Evolutionary conservation across 352 stramenopile species (phyloP), one percentile per base, ranked within the genome.

Genomic region (Pilasporangium apinafurcum): DNA sequence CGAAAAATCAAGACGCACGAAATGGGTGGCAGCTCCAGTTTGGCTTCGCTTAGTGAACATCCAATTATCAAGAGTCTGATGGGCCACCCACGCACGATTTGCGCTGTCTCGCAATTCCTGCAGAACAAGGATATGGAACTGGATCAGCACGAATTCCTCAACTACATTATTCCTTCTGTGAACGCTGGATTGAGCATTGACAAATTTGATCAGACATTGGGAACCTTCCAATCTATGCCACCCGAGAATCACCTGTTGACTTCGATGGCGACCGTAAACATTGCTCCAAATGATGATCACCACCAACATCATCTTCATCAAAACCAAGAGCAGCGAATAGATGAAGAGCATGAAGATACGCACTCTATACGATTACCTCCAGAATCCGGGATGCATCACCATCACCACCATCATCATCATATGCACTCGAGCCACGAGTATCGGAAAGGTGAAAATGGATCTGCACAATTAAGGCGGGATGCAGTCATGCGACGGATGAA

Each of bases 111-210:
- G 8, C 79, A 91, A 44, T 87, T 91, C 16, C 48, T 91, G 46
- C 76, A 91, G 50, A 78, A 73, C 30, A 87, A 86, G 40, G 79
- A 91, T 45, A 85, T 91, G 71, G 70, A 88, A 30, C 51, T 86
- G n/a, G 79, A 91, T 34, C 72, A 89, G 56, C 68, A 72, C 33
- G 79, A 91, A 49, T 88, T 91, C 34, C 49, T 91, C 14, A 68
- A 72, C 41, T 91, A 87, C 51, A 86, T 91, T 36, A 85, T 91
- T 24, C 79, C 79, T 16, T 84, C 79, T 0, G 76, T 91, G 8
- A 83, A 74, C n/a, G 79, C 71, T 1, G 79, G 79, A 3, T 62
- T 91, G 28, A 65, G 63, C n/a, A 40, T 62, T 26, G 56, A 60
- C n/a, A 67, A 69, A 16, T 57, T 57, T 16, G 56, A 63, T 24